Evolutionary conservation across 164 flowering plant genomes (phyloP), one percentile per base, ranked within the genome.

Genomic region (Echeveria elegans): DNA sequence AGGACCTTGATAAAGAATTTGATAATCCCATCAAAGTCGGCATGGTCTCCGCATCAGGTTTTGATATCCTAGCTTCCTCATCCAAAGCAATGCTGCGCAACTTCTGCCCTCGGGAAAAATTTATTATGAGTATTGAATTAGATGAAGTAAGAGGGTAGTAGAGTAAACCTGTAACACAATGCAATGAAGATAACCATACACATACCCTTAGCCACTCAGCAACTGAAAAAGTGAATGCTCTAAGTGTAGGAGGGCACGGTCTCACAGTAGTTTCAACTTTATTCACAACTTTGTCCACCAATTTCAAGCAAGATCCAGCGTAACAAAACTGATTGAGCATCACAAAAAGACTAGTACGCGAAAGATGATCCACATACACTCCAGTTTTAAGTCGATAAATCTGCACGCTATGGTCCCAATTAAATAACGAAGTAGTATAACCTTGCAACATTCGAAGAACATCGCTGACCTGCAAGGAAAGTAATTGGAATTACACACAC

Each of bases 381-480:
- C 90, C 95, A 66, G 15, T 64, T 71, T 79, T 81, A 59, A 70
- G 76, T 65, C 65, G 48, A 74, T 80, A 94, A 36, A 66, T 67
- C 67, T 66, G 75, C 1, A 37, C 79, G 24, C 16, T 63, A 0
- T 72, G 63, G 67, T 91, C 88, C 99, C 99, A 91, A 58, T 70
- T 74, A 50, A 94, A 86, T 19, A 87, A 43, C 34, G 88, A 74
- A 79, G 89, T 78, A 2, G 93, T 79, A 23, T 79, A 77, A 24
- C 99, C 99, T 77, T 94, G 99, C 48, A 91, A 66, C 78, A 89
- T 83, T 68, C 80, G 86, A 32, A 94, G 67, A 47, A 94, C 80
- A 71, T 87, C 83, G 26, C 77, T 78, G 16, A 90, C 98, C 98
- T 89, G 68, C 24, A 30, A 47, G 15, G 48, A 41, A 70, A 30